Evolutionary conservation across 257 asterid species (phyloP), one percentile per base, ranked within the genome.

Genomic region (Capsicum pubescens): DNA sequence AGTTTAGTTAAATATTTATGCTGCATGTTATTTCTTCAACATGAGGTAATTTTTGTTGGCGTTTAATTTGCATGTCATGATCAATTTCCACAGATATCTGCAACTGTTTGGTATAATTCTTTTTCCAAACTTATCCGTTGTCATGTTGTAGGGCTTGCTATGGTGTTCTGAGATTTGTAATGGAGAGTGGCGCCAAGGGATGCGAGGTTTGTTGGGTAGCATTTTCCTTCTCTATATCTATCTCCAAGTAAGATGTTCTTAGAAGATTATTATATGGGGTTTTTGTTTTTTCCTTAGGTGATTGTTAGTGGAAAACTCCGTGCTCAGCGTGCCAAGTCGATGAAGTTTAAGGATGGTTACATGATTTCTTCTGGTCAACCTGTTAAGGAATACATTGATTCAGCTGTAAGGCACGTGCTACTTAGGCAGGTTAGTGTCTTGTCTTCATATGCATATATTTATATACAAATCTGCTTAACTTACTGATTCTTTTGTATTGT

Each of bases 291-390:
- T 52, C 48, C 42, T 61, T 77, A 92, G 95, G 95, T 92, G 63
- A 92, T 92, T 85, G 95, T 91, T 17, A 92, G 94, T 79, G 95
- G 94, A 57, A 90, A 91, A 81, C 84, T 91, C 85, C 89, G 96
- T 90, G 97, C 93, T 39, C 90, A 85, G 70, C 90, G 93, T 71
- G 94, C 95, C 46, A 91, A 92, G 84, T 88, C 92, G 57, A 92
- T 93, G 95, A 89, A 91, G 82, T 91, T 90, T 87, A 93, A 90
- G 86, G 94, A 92, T 61, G 95, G 95, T 0, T 92, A 92, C 83
- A 91, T 93, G 97, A 88, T 93, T 64, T 90, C 95, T 36, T 93
- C 93, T 82, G 97, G 93, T 54, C 97, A 93, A 85, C 93, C 95
- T 0, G 97, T 91, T 57, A 89, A 91, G 59, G 95, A 91, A 19